Base-by-base conservation (phyloP, 345 rosid genomes). In the Leavenworthia alabamica region DNA sequence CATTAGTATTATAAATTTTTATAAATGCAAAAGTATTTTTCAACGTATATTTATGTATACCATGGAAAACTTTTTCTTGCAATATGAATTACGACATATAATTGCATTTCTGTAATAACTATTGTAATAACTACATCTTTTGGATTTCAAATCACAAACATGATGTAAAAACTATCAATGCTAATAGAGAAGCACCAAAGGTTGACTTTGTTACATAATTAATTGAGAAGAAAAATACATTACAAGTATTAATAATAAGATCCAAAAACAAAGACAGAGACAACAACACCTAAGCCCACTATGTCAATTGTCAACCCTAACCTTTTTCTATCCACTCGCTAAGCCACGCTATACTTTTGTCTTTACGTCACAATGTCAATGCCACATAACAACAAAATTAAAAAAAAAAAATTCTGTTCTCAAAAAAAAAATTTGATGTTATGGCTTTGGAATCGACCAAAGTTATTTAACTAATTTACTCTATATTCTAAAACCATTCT, bases 221-320 rank as follows among this genome's bases (percentile, higher is more conserved):
- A n/a, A n/a, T 28, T 27, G n/a, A 56, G 51, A 37, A 57, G 50
- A 16, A 67, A 7, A 57, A 13, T 12, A 7, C 29, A 60, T 19
- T 42, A 15, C 51, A 22, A 22, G 32, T 24, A 16, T 56, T 19
- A 19, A 7, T 19, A 19, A 7, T 23, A 57, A 57, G 28, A 10
- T 44, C 33, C 45, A 33, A 42, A 53, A 64, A 6, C 68, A 67
- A 5, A 24, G 28, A 31, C 49, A 56, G 39, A 45, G 11, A 56
- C 57, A 42, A 56, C 51, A 29, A 49, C 75, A 82, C 81, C 83
- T 15, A 28, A 14, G 67, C 86, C 86, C 77, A 75, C 81, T 68
- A 73, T 75, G 88, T 82, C 90, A 88, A 79, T 77, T 75, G 88
- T 82, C 90, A 88, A 79, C 78, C 67, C 54, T 20, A 45, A 54